These are phyloP conservation scores for Lathyrus aphaca DNA, from an alignment of 306 rosid genomes.

Conservation along the genomic window DNA sequence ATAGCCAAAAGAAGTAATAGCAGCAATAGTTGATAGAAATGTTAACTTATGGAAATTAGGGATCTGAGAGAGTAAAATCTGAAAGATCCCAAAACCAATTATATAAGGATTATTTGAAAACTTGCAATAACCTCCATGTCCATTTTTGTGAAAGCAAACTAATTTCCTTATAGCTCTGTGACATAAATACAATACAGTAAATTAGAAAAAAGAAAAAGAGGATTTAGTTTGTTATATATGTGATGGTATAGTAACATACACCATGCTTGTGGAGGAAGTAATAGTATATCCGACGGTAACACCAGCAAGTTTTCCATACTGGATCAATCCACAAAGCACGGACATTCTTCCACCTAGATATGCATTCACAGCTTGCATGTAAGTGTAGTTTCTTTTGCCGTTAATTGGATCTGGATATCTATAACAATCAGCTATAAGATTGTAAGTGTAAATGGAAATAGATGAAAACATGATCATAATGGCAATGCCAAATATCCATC, in stretches of 20 bases:
- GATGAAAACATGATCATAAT: constrained; percentile 36
- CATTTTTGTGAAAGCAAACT: constrained; percentile 54
- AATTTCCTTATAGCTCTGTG: constrained; percentile 64
- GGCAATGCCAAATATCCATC: constrained; percentile 46
- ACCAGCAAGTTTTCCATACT: constrained; percentile 48
- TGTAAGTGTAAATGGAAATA: constrained; percentile 48
- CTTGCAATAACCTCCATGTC: constrained; percentile 56
- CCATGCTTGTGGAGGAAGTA: constrained; percentile 56
- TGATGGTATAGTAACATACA: constrained; percentile 38
- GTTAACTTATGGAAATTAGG: constrained; percentile 61
- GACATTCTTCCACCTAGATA: constrained; percentile 50
- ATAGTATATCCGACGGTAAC: constrained; percentile 49
- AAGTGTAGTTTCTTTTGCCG: constrained; percentile 51
- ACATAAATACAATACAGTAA: not conserved
- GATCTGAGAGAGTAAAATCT: constrained; percentile 62
- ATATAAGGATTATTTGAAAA: constrained; percentile 70
- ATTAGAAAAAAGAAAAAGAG: too few species aligned
- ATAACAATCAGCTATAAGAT: constrained; percentile 53
- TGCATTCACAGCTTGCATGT: constrained; percentile 51
- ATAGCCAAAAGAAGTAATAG: constrained; percentile 65
- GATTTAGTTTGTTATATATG: too few species aligned
- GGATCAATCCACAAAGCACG: constrained; percentile 47
- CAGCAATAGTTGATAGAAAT: constrained; percentile 64
- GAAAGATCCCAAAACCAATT: constrained; percentile 54
- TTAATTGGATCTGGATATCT: constrained; percentile 41